Conservation (phyloP, 441 rosid species). For the Bocquillonia castaneifolia region DNA sequence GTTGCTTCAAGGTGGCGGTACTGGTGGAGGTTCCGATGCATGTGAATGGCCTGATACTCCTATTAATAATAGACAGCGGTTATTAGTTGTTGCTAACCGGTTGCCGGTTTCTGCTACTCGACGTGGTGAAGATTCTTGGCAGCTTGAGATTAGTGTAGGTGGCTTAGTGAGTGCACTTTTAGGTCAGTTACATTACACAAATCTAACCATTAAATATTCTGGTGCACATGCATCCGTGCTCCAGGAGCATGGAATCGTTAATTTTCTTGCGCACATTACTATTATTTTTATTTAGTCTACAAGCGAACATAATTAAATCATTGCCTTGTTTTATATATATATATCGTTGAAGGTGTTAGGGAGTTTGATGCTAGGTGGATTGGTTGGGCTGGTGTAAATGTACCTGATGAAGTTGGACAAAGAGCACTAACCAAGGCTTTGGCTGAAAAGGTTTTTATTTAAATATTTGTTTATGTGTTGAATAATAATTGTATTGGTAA, state of each 20-base stretch:
- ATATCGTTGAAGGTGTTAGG: conserved; percentile 49
- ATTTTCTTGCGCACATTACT: too few species aligned
- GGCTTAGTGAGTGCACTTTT: conserved; percentile 71
- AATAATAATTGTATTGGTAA: conserved; percentile 6
- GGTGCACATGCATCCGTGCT: too few species aligned
- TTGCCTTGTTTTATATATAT: neutral
- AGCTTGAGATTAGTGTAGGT: conserved; percentile 63
- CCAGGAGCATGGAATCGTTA: too few species aligned
- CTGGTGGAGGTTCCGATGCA: conserved; percentile 35
- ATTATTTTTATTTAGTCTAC: neutral
- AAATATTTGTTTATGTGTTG: conserved; percentile 14
- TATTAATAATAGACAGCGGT: conserved; percentile 57
- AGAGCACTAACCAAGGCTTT: conserved; percentile 52
- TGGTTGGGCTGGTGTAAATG: conserved; percentile 89
- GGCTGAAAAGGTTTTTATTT: conserved; percentile 52
- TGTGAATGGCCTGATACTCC: conserved; percentile 39
- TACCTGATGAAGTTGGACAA: conserved; percentile 65
- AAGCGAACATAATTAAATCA: neutral
- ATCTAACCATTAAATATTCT: neutral
- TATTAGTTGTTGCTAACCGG: conserved; percentile 77
- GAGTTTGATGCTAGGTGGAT: conserved; percentile 81
- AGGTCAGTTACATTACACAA: conserved; percentile 39
- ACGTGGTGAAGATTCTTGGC: conserved; percentile 56
- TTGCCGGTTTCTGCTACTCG: conserved; percentile 70
- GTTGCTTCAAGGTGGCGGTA: conserved; percentile 26